Evolutionary conservation across 257 asterid species (phyloP).

Genomic region (Fraxinus quadrangulata): DNA sequence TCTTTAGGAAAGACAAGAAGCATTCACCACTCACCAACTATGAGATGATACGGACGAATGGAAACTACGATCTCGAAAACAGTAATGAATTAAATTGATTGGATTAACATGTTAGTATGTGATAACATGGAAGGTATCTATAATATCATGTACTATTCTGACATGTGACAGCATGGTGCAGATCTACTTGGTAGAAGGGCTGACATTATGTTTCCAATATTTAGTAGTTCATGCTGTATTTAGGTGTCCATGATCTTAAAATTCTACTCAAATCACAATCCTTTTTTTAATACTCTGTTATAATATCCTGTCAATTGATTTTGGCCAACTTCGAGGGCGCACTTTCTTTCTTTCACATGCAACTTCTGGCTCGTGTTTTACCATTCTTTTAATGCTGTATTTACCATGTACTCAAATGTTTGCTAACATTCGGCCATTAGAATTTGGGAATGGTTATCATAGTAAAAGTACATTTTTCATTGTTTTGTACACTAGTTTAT

Average conservation of each 20-base stretch:
- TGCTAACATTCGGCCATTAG: neutral
- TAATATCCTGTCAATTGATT: neutral
- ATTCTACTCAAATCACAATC: neutral
- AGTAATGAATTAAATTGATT: neutral
- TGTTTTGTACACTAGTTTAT: neutral
- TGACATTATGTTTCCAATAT: neutral
- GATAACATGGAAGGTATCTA: neutral
- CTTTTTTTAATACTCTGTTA: neutral
- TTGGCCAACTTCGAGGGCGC: neutral
- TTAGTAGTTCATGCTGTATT: neutral
- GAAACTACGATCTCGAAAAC: neutral
- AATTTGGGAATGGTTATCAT: neutral
- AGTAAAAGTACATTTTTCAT: neutral
- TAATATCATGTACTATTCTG: neutral
- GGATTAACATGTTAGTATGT: neutral
- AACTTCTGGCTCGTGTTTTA: neutral
- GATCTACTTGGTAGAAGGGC: neutral
- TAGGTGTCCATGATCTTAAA: neutral
- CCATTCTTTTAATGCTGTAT: neutral
- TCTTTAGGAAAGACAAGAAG: neutral
- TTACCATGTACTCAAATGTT: neutral
- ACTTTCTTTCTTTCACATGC: neutral
- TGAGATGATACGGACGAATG: neutral
- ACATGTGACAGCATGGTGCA: neutral
- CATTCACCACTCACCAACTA: neutral